Base-by-base conservation (phyloP, 2,329 filamentous ascomycete species). In the Phialophora tarda region DNA sequence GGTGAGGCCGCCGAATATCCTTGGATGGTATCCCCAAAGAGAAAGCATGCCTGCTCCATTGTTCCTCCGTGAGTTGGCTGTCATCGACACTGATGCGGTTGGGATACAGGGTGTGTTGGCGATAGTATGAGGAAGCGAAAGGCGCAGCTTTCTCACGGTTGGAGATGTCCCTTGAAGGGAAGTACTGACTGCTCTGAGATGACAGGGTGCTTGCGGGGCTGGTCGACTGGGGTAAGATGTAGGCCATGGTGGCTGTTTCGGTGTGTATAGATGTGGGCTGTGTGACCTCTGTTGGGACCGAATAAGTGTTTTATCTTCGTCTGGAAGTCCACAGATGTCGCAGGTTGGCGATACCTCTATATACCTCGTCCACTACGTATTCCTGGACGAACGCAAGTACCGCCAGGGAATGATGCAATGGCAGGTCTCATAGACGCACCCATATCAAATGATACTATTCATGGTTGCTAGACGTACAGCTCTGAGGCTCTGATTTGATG, bases 11-110 rank as follows among this genome's bases (percentile, higher is more conserved):
- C 34, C 58, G 57, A 23, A 64, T 38, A 47, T 65, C 65, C 12
- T 30, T 63, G 12, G 54, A 66, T 4, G 68, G 65, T 12, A 70
- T 59, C 11, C 68, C 68, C 28, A 70, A 50, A 17, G 65, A 58
- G 26, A 70, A 70, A 2, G 68, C 65, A 23, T 63, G 59, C 34
- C 61, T 50, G 23, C 58, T 63, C 68, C 68, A 70, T 21, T 26
- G 23, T 28, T 70, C 65, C 7, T 66, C 63, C 26, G 63, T 44
- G 23, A 70, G 59, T 12, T 59, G 30, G 21, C 23, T 38, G 48
- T 61, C 58, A 3, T 58, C 54, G 12, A 69, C 26, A 8, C 51
- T 60, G 26, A 71, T 64, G 34, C 62, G 55, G 51, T 71, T 68
- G n/a, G 56, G 62, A 12, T 53, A 12, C 14, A 67, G 55, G 10